phyloP scores from a whole-genome alignment of 108 stramenopile species.

The Skeletonema tropicum region DNA sequence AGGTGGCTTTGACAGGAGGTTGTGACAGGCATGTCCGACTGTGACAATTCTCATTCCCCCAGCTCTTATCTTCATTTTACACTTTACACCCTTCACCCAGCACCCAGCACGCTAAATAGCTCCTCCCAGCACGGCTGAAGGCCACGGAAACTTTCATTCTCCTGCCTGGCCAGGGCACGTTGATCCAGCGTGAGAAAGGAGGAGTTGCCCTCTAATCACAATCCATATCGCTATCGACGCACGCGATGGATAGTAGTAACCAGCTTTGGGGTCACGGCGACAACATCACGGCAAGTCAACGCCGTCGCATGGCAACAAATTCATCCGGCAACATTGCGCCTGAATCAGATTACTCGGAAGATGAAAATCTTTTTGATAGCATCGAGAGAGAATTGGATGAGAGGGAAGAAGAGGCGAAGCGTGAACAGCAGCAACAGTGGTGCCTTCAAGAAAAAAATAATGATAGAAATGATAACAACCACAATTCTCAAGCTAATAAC shows the following conservation, averaged over 20 bases:
- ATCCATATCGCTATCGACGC: too few relatives aligned
- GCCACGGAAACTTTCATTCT: too few relatives aligned
- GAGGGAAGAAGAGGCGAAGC: slow-evolving; percentile 1
- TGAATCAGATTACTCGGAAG: not conserved
- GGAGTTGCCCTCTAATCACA: too few relatives aligned
- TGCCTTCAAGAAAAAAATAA: not conserved
- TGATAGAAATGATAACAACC: not conserved
- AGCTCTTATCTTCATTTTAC: too few relatives aligned
- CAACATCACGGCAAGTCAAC: not conserved
- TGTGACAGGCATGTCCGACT: too few relatives aligned
- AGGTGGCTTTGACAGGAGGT: too few relatives aligned
- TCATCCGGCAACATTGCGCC: not conserved
- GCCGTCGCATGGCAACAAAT: slow-evolving; percentile 2
- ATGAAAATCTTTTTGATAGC: slow-evolving; percentile 36
- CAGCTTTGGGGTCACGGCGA: slow-evolving; percentile 7
- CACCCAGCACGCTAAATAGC: too few relatives aligned
- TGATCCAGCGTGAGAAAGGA: too few relatives aligned
- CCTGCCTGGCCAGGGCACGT: too few relatives aligned
- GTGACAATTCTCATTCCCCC: too few relatives aligned
- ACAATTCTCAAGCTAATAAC: not conserved
- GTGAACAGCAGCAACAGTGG: slow-evolving; percentile 12
- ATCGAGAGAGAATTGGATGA: slow-evolving; percentile 23
- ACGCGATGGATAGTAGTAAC: not conserved
- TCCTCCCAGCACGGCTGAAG: too few relatives aligned
- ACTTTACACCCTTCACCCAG: too few relatives aligned